phyloP scores from a whole-genome alignment of 1,284 basidiomycete species.

The Ustilago bromivora region DNA sequence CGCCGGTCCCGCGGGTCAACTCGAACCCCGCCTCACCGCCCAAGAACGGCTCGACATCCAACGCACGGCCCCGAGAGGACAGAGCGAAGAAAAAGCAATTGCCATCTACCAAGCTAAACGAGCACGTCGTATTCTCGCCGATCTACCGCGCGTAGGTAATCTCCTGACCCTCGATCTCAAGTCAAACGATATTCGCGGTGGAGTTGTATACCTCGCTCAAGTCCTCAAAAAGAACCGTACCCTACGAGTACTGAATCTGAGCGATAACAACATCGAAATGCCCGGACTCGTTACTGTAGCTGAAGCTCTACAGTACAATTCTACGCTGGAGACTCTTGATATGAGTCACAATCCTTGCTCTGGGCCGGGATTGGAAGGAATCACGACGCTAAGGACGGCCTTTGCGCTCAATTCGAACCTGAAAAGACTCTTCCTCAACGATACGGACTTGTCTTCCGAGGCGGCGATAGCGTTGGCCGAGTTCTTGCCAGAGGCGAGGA shows the following conservation, averaged over 20 bases:
- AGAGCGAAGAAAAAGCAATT: conserved; percentile 55
- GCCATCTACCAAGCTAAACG: conserved; percentile 55
- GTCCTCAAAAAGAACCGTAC: conserved; percentile 96
- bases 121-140: conserved; percentile 71
- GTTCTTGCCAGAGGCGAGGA: conserved; percentile 89
- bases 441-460: conserved; percentile 82
- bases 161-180: conserved; percentile 89
- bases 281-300: conserved; percentile 83
- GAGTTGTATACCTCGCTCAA: conserved; percentile 90
- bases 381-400: conserved; percentile 76
- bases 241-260: conserved; percentile 90
- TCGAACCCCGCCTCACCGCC: conserved; percentile 38
- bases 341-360: conserved; percentile 92
- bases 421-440: conserved; percentile 89
- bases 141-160: conserved; percentile 83
- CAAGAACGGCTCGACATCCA: conserved; percentile 38
- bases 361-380: conserved; percentile 84
- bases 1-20: conserved; percentile 27
- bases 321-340: conserved; percentile 91
- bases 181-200: conserved; percentile 85
- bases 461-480: conserved; percentile 95
- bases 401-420: conserved; percentile 92
- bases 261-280: conserved; percentile 91
- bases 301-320: conserved; percentile 95
- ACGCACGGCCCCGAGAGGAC: conserved; percentile 16